Percentiles rank a stretch among this genome's conserved stretches.
Evolutionary conservation across 2,329 filamentous ascomycete genomes (phyloP).

Genomic region (Alternaria triticimaculans): DNA sequence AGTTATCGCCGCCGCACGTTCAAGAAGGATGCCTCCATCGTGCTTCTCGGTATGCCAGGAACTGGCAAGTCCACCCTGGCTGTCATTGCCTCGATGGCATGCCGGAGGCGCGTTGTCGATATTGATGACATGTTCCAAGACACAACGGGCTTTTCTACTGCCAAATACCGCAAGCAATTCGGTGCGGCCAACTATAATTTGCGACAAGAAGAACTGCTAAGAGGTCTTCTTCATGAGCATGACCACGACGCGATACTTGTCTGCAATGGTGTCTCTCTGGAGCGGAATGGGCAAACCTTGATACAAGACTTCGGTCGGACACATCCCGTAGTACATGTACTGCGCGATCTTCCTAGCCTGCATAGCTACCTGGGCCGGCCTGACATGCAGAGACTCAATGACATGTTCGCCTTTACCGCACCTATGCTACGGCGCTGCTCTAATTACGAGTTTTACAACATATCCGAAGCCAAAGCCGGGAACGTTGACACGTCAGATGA

Average conservation of each 20-base stretch:
- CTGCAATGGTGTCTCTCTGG: slow-evolving; percentile 73
- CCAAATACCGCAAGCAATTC: slow-evolving; percentile 68
- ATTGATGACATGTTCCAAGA: slow-evolving; percentile 73
- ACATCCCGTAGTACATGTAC: slow-evolving; percentile 74
- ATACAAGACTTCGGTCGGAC: slow-evolving; percentile 67
- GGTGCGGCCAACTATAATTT: slow-evolving; percentile 68
- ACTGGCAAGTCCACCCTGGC: slow-evolving; percentile 78
- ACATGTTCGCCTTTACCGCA: slow-evolving; percentile 64
- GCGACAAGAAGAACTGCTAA: slow-evolving; percentile 68
- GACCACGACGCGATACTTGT: slow-evolving; percentile 70
- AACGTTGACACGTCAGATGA: slow-evolving; percentile 23
- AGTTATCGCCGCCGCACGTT: slow-evolving; percentile 53
- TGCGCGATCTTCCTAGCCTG: slow-evolving; percentile 70
- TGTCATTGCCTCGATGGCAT: slow-evolving; percentile 75
- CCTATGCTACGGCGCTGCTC: slow-evolving; percentile 70
- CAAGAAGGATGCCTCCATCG: slow-evolving; percentile 69
- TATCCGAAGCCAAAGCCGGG: slow-evolving; percentile 61
- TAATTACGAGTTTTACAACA: slow-evolving; percentile 79
- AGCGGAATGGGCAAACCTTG: slow-evolving; percentile 65
- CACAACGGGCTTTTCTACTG: slow-evolving; percentile 66
- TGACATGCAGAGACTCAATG: slow-evolving; percentile 63
- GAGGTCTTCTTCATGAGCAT: slow-evolving; percentile 65
- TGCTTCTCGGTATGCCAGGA: slow-evolving; percentile 75
- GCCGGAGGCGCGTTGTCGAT: slow-evolving; percentile 72
- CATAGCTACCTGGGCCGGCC: slow-evolving; percentile 64